Conservation (phyloP, 1,139 yeast genomes). For the Lodderomyces oxycetoniae region DNA sequence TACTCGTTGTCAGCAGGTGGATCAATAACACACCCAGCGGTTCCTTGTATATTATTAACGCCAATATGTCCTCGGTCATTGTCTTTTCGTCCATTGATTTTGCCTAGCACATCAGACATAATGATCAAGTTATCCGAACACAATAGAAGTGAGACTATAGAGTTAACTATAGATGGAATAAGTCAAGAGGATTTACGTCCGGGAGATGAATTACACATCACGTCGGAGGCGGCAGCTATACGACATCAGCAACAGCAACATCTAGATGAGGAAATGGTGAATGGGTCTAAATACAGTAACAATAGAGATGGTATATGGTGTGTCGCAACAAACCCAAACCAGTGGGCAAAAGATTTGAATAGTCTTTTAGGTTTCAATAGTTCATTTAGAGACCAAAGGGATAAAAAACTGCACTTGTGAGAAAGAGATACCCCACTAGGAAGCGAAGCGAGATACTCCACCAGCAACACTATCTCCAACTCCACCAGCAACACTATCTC, state of each 20-base stretch:
- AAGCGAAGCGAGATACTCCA: too few species aligned
- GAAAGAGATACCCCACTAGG: too few species aligned
- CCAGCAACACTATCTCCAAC: too few species aligned
- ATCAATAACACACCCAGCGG: conserved; percentile 84
- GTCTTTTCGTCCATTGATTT: conserved; percentile 77
- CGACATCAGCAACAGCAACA: background rate
- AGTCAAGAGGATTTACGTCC: conserved; percentile 62
- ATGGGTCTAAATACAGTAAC: conserved; percentile 16
- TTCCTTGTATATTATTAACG: conserved; percentile 74
- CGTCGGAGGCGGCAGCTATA: conserved; percentile 20
- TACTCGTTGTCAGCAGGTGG: conserved; percentile 89
- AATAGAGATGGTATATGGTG: conserved; percentile 74
- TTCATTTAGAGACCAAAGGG: conserved; percentile 46
- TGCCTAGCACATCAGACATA: conserved; percentile 71
- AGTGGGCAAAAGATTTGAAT: conserved; percentile 88
- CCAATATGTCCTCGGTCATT: conserved; percentile 90
- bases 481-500: too few species aligned
- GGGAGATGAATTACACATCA: conserved; percentile 77
- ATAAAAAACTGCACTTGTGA: conserved; percentile 11
- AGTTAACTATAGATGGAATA: conserved; percentile 76
- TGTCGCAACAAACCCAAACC: conserved; percentile 73
- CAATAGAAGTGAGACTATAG: conserved; percentile 40
- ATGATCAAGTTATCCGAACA: conserved; percentile 57
- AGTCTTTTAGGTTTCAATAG: conserved; percentile 86
- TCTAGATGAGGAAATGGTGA: background rate